phyloP scores from a whole-genome alignment of 1,284 basidiomycete species.

The Pseudozyma tsukubaensis region DNA sequence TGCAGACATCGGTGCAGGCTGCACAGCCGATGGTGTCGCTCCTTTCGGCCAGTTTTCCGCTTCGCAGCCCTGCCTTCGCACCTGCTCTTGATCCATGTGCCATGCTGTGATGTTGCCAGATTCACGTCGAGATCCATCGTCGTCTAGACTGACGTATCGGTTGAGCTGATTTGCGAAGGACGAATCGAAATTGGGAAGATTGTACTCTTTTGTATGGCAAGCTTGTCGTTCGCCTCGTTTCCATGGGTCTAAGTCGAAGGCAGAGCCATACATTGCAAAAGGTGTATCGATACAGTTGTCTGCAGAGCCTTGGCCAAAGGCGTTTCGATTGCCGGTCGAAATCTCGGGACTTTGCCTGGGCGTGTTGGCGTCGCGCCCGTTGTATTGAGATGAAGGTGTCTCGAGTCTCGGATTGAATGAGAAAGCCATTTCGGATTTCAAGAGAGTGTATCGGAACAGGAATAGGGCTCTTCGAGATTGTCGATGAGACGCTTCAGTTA shows the following conservation, averaged over 20 bases:
- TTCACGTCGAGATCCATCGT: background rate
- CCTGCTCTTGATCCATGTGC: background rate
- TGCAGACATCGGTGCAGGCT: background rate
- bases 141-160: constrained; percentile 3
- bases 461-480: too few species aligned
- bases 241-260: constrained; percentile 12
- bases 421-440: constrained; percentile 8
- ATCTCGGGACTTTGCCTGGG: background rate
- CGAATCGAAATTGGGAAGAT: constrained; percentile 5
- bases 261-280: constrained; percentile 1
- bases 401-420: constrained; percentile 5
- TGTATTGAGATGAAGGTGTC: background rate
- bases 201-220: constrained; percentile 1
- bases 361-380: background rate
- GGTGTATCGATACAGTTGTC: constrained; percentile 15
- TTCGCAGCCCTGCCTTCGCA: constrained; percentile 1
- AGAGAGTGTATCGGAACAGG: too few species aligned
- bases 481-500: too few species aligned
- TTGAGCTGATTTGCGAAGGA: constrained; percentile 7
- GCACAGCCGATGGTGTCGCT: background rate
- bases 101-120: background rate
- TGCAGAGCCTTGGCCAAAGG: background rate
- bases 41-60: constrained; percentile 15
- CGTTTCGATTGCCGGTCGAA: background rate
- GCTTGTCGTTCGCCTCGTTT: constrained; percentile 8